Evolutionary conservation across 2,329 filamentous ascomycete species (phyloP).

Genomic region (Trichothecium roseum): DNA sequence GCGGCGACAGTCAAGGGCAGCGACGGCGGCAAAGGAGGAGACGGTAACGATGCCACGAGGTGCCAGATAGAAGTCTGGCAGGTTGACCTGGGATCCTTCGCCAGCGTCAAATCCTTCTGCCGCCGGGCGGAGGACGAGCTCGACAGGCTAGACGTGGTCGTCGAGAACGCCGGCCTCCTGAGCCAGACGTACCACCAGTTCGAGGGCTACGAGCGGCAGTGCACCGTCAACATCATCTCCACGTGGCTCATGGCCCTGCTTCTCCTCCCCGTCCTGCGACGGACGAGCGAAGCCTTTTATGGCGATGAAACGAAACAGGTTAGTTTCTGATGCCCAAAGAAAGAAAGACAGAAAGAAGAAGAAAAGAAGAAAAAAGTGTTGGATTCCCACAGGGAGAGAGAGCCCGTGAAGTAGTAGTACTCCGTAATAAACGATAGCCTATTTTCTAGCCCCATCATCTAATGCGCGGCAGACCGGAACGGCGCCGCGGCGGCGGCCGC

Average conservation of each 20-base stretch:
- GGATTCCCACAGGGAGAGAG: no score
- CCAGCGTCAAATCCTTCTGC: slow-evolving; percentile 31
- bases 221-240: slow-evolving; percentile 40
- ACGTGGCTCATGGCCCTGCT: slow-evolving; percentile 26
- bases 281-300: slow-evolving; percentile 14
- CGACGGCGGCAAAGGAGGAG: no score
- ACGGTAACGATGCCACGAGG: no score
- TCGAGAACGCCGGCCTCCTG: slow-evolving; percentile 28
- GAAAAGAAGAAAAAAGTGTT: no score
- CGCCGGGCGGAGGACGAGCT: slow-evolving; percentile 20
- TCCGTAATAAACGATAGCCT: no score
- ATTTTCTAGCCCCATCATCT: no score
- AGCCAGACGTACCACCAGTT: slow-evolving; percentile 17
- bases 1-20: slow-evolving; percentile 7
- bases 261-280: slow-evolving; percentile 37
- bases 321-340: no score
- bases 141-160: slow-evolving; percentile 28
- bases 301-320: no score
- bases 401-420: no score
- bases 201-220: slow-evolving; percentile 33
- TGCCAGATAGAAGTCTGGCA: slow-evolving; percentile 33
- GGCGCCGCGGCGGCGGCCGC: no score
- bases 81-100: slow-evolving; percentile 29
- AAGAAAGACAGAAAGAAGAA: no score
- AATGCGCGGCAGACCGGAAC: no score